A percentile compares a stretch with the other conserved stretches of the same genome.
Evolutionary conservation across 2,329 filamentous ascomycete genomes (phyloP).

Genomic region (Chrysosphaeria jannelii): DNA sequence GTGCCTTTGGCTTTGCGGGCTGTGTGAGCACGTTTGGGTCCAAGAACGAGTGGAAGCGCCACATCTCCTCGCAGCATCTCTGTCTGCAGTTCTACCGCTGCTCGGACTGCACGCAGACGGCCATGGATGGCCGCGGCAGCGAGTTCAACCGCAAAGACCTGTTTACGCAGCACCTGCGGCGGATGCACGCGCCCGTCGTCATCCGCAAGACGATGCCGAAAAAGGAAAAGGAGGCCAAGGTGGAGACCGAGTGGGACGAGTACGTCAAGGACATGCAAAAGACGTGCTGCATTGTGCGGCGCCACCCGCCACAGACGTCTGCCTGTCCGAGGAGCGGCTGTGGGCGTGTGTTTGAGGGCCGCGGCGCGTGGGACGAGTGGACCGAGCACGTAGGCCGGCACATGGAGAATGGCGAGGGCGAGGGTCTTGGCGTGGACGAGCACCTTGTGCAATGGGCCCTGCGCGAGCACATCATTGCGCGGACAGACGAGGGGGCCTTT

Average conservation of each 20-base stretch:
- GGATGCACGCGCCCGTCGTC: constrained; percentile 60
- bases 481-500: constrained; percentile 14
- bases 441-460: constrained; percentile 30
- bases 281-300: constrained; percentile 40
- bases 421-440: constrained; percentile 23
- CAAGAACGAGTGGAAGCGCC: constrained; percentile 96
- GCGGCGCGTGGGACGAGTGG: constrained; percentile 59
- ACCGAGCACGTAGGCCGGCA: constrained; percentile 82
- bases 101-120: constrained; percentile 24
- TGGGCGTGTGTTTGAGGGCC: constrained; percentile 34
- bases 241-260: constrained; percentile 30
- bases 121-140: constrained; percentile 24
- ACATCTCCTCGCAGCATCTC: constrained; percentile 74
- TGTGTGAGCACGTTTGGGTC: constrained; percentile 63
- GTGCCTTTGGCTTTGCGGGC: constrained; percentile 59
- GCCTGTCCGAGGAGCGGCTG: constrained; percentile 47
- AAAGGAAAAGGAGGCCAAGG: constrained; percentile 18
- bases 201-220: constrained; percentile 26
- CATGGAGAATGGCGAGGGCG: constrained; percentile 43
- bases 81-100: constrained; percentile 34
- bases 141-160: constrained; percentile 88
- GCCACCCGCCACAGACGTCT: constrained; percentile 38
- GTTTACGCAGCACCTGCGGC: constrained; percentile 76
- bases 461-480: constrained; percentile 30
- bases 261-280: constrained; percentile 40